phyloP scores from a whole-genome alignment of 192 early-diverging fungal genomes.

The Linnemannia hyalina region DNA sequence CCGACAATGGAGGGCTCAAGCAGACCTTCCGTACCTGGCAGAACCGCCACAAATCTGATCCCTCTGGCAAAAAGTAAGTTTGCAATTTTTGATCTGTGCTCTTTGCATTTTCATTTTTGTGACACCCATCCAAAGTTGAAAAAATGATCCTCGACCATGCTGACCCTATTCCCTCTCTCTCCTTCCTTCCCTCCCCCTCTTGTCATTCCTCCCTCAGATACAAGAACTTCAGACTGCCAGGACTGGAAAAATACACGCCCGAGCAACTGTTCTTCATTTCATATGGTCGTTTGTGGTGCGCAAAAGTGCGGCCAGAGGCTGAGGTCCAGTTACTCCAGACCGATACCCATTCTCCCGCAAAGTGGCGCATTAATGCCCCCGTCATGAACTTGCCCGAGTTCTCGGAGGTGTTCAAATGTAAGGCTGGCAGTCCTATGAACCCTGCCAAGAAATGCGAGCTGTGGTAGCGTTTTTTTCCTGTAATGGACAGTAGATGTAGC shows the following conservation, averaged over 20 bases:
- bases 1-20: constrained; percentile 76
- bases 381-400: constrained; percentile 73
- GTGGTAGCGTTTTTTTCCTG: not conserved
- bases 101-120: not conserved
- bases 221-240: constrained; percentile 48
- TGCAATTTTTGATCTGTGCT: constrained; percentile 48
- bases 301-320: constrained; percentile 30
- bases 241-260: constrained; percentile 59
- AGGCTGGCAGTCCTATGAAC: constrained; percentile 71
- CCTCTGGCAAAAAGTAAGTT: constrained; percentile 53
- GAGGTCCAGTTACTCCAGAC: constrained; percentile 39
- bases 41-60: constrained; percentile 13
- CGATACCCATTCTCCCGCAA: constrained; percentile 72
- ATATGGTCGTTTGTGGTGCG: constrained; percentile 76
- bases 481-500: not conserved
- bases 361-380: constrained; percentile 73
- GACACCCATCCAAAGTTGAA: not conserved
- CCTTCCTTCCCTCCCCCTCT: not conserved
- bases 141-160: not conserved
- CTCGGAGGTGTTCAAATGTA: constrained; percentile 73
- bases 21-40: constrained; percentile 62
- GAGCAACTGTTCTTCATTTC: constrained; percentile 76
- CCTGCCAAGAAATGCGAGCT: constrained; percentile 63
- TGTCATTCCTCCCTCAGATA: not conserved
- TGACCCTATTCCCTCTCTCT: not conserved